Percentiles rank a stretch among this genome's conserved stretches.
phyloP scores from a whole-genome alignment of 805 yeast species.

The Candida endomychidarum region DNA sequence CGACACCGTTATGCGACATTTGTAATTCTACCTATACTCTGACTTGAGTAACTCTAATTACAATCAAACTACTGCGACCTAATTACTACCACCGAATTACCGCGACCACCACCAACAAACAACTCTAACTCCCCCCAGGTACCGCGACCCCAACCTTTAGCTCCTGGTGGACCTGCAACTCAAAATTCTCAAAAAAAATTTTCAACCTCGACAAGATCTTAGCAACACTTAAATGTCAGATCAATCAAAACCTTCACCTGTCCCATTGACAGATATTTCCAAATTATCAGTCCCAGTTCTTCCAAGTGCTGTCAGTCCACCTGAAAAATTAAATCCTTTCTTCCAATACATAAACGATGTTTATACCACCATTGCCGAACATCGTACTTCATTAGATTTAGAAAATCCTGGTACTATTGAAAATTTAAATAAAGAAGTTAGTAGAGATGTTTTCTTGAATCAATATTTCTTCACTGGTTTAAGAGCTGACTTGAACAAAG shows the following conservation, averaged over 20 bases:
- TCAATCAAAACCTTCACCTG: constrained; percentile 27
- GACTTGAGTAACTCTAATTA: no score
- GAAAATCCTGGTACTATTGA: constrained; percentile 94
- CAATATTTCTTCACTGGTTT: constrained; percentile 93
- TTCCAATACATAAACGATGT: constrained; percentile 77
- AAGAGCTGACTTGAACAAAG: constrained; percentile 94
- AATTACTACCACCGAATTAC: no score
- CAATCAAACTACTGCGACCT: no score
- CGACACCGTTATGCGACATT: no score
- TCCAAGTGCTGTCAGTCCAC: constrained; percentile 55
- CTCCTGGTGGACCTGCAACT: background rate
- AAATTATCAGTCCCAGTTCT: constrained; percentile 56
- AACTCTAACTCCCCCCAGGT: background rate
- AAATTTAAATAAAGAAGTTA: constrained; percentile 88
- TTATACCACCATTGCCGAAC: constrained; percentile 67
- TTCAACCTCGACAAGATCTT: constrained; percentile 9
- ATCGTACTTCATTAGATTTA: constrained; percentile 79
- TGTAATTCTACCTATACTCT: no score
- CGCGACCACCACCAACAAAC: background rate
- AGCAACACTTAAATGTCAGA: constrained; percentile 2
- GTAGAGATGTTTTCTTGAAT: constrained; percentile 86
- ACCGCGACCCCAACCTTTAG: background rate
- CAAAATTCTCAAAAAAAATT: constrained; percentile 8
- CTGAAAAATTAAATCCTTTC: constrained; percentile 71
- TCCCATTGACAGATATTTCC: constrained; percentile 59